A percentile compares a stretch with the other conserved stretches of the same genome.
Conservation (phyloP, 2,329 filamentous ascomycete species). For the Herpotrichia juniperi region DNA sequence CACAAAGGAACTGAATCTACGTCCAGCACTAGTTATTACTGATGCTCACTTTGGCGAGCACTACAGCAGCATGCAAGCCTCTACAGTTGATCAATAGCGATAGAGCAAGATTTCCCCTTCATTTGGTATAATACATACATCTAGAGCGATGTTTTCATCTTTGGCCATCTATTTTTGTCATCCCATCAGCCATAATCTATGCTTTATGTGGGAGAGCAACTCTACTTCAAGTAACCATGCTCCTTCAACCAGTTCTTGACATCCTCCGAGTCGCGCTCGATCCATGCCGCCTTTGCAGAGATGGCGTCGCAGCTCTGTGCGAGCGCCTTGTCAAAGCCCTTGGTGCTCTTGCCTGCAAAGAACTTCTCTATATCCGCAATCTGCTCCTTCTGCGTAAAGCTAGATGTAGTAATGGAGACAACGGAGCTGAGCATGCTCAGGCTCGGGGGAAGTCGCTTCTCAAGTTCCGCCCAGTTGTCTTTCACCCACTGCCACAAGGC, state of each 20-base stretch:
- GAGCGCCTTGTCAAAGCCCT: constrained; percentile 84
- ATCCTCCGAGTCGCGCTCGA: constrained; percentile 76
- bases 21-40: no score
- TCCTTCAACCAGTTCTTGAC: constrained; percentile 74
- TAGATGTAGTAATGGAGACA: constrained; percentile 79
- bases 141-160: constrained; percentile 2
- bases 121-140: constrained; percentile 19
- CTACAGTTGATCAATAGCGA: no score
- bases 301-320: constrained; percentile 90
- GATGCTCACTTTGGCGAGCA: no score
- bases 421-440: constrained; percentile 85
- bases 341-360: constrained; percentile 82
- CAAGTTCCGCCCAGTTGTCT: constrained; percentile 84
- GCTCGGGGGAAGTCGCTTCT: constrained; percentile 82
- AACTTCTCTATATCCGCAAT: constrained; percentile 78
- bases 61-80: not conserved
- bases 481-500: constrained; percentile 85
- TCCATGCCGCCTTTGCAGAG: constrained; percentile 82
- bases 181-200: constrained; percentile 1
- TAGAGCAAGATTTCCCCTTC: not conserved
- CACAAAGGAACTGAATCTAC: no score
- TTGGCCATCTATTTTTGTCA: not conserved
- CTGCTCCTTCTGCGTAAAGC: constrained; percentile 80
- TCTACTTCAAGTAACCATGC: constrained; percentile 62
- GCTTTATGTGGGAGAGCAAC: not conserved